These are phyloP conservation scores for Trametopsis cervina DNA, from an alignment of 768 basidiomycete genomes.

Conservation along the genomic window DNA sequence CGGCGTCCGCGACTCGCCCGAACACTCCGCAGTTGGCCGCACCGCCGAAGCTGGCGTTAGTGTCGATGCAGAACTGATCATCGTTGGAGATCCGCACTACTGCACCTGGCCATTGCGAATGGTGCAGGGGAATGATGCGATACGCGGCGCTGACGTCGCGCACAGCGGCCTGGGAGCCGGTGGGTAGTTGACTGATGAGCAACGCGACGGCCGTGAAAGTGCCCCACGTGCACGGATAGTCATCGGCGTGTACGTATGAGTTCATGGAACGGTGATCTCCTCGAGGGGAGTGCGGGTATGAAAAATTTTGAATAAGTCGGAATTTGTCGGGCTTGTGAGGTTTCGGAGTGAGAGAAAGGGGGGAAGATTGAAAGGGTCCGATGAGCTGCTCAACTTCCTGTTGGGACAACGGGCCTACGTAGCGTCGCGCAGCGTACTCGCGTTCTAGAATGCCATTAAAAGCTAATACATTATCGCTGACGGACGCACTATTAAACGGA, in stretches of 20 bases:
- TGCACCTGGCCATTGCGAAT: slow-evolving; percentile 29
- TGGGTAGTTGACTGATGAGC: slow-evolving; percentile 28
- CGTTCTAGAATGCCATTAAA: too few species aligned
- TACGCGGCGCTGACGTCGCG: slow-evolving; percentile 36
- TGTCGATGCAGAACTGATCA: slow-evolving; percentile 8
- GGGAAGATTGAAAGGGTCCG: slow-evolving; percentile 11
- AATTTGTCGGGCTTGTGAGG: slow-evolving; percentile 8
- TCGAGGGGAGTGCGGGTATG: slow-evolving; percentile 3
- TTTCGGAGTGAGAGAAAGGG: slow-evolving; percentile 8
- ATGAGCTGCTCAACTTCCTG: slow-evolving; percentile 1
- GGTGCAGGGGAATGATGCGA: slow-evolving; percentile 24
- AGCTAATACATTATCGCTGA: too few species aligned
- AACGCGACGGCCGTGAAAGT: slow-evolving; percentile 29
- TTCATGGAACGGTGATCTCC: slow-evolving; percentile 20
- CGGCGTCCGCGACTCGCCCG: slow-evolving; percentile 15
- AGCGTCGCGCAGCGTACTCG: too few species aligned
- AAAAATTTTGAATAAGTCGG: slow-evolving; percentile 11
- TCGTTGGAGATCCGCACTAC: slow-evolving; percentile 17
- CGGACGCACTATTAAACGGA: too few species aligned
- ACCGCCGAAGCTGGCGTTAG: slow-evolving; percentile 7
- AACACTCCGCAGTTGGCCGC: slow-evolving; percentile 3
- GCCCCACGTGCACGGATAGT: slow-evolving; percentile 38
- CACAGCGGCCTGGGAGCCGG: slow-evolving; percentile 28
- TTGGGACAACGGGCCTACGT: slow-evolving; percentile 4
- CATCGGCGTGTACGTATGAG: slow-evolving; percentile 23